Base-by-base conservation (phyloP, 164 flowering plant species). In the Sextonia rubra region DNA sequence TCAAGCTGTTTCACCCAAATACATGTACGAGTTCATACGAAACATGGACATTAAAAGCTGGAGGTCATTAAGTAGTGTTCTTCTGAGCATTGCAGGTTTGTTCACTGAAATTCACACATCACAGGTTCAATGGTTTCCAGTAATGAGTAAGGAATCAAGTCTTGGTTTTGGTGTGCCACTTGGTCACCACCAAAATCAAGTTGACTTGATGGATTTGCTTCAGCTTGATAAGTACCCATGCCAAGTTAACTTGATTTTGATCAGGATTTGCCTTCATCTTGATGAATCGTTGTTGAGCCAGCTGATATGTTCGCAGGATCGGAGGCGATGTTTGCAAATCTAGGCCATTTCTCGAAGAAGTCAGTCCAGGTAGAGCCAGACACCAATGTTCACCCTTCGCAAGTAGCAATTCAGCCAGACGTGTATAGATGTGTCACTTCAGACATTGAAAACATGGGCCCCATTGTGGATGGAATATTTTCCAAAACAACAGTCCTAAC, bases 251-350 rank as follows among this genome's bases (percentile, higher is more conserved):
- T 5, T 5, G 7, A 32, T 32, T 8, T 32, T 32, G n/a, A 60
- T 30, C n/a, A n/a, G n/a, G n/a, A n/a, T n/a, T n/a, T n/a, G n/a
- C n/a, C n/a, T 5, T 5, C 37, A 32, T 32, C 37, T 32, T 32
- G n/a, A 60, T 30, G 25, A 48, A 48, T 26, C 0, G 3, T 30
- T 60, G 4, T 30, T 56, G 71, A 26, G 12, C 27, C 61, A 23
- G 47, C 15, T 24, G 27, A 22, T 71, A 4, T 62, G 20, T 66
- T 78, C 81, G 63, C 85, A 92, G 98, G 98, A 69, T 90, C 98
- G 15, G 98, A 93, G 78, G 96, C 93, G 62, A 91, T 93, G 94
- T 93, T 85, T 86, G 92, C 97, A 63, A 92, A 93, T 83, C 88
- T 93, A 66, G 98, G 98, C 26, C 98, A 93, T 80, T 91, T 93